Evolutionary conservation across 176 grass and related monocot species (phyloP), one percentile per base, ranked within the genome.

Genomic region (Paspalum notatum): DNA sequence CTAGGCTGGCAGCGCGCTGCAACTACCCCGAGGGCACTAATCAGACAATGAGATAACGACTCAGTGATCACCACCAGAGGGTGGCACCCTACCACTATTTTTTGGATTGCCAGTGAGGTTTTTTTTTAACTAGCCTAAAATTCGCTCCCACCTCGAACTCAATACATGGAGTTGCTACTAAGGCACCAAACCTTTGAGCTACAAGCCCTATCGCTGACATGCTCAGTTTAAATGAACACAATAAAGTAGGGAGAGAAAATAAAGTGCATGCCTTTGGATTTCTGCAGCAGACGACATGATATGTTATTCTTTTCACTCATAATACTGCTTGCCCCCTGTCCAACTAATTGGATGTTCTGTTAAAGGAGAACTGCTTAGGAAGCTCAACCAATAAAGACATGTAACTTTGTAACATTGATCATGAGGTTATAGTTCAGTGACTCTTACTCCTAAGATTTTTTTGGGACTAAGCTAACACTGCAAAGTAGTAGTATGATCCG

Each of bases 231-330:
- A 48, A 64, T 63, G 16, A 1, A 6, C 60, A 65, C 17, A 51
- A 51, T 8, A 65, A 49, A 66, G 47, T 79, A 66, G 47, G 32
- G 24, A 66, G 26, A 18, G 42, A 32, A 69, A 42, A 4, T 54
- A 22, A 85, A 38, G 44, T 51, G 5, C 66, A 32, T 9, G 66
- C 22, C 46, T 85, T 85, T 38, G 39, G 69, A 45, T 62, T 85
- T 62, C n/a, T 71, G 66, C 40, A 12, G 56, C 11, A 60, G n/a
- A 37, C 43, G 62, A 42, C 39, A 60, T 25, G 2, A 26, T 27
- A 53, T 7, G 21, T 54, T 85, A 63, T 40, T 32, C 8, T 20
- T 53, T 42, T 49, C 25, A 39, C 50, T 48, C 62, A 18, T 57
- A 47, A 52, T 59, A 64, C 60, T 44, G 62, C 46, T 63, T 71